A percentile compares a stretch with the other conserved stretches of the same genome.
Conservation (phyloP, 2,329 filamentous ascomycete genomes). For the Aspergillus fijiensis region DNA sequence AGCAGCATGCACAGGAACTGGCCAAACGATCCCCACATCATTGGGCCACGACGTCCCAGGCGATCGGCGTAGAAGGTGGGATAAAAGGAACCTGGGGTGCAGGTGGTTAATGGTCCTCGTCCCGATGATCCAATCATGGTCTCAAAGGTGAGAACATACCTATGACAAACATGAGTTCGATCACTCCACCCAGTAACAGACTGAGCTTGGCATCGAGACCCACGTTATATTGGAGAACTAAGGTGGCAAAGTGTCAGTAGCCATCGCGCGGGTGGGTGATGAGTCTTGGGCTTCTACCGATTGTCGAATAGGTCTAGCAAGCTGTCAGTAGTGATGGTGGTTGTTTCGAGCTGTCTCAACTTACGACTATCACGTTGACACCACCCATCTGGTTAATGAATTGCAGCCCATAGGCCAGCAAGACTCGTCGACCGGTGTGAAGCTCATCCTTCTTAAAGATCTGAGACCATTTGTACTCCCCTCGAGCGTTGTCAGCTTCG, state of each 20-base stretch:
- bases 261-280: not conserved
- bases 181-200: conserved; percentile 49
- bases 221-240: conserved; percentile 49
- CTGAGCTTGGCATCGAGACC: conserved; percentile 46
- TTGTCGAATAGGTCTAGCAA: conserved; percentile 28
- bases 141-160: conserved; percentile 15
- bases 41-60: conserved; percentile 40
- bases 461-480: conserved; percentile 41
- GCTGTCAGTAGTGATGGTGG: not conserved
- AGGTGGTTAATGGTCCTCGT: conserved; percentile 4
- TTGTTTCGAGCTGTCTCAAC: conserved; percentile 2
- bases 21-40: conserved; percentile 38
- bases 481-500: conserved; percentile 38
- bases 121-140: not conserved
- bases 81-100: conserved; percentile 37
- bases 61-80: conserved; percentile 50
- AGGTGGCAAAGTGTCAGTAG: not conserved
- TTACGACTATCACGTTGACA: conserved; percentile 50
- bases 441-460: conserved; percentile 47
- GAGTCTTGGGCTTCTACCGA: conserved; percentile 17
- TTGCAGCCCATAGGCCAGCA: conserved; percentile 50
- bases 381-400: conserved; percentile 54
- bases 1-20: conserved; percentile 44
- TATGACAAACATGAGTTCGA: conserved; percentile 32
- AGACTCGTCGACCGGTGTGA: conserved; percentile 46